Base-by-base conservation (phyloP, 192 early-diverging fungal genomes). In the Helicostylum pulchrum region DNA sequence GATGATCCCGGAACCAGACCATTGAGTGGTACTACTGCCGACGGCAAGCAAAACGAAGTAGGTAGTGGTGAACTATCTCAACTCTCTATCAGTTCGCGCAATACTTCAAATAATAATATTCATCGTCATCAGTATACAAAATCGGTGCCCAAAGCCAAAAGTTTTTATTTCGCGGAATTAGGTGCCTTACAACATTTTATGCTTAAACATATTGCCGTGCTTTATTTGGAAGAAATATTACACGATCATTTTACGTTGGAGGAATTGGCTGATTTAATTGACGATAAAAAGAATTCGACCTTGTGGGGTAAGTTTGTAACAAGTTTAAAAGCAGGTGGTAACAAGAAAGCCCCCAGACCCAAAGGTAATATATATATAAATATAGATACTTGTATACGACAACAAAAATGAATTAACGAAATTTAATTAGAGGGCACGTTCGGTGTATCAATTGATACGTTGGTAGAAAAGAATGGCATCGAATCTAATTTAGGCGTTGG, bases 391-490 rank as follows among this genome's bases (percentile, higher is more conserved):
- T 39, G 31, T 19, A 39, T 31, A 26, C n/a, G n/a, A n/a, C n/a
- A n/a, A n/a, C n/a, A 56, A 0, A 32, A n/a, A 14, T 17, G 12
- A 7, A n/a, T 2, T 31, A 4, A 12, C 44, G 2, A 14, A 5
- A 56, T 17, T 44, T 45, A 31, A 71, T 51, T 64, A 62, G 88
- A 85, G 61, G 93, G 91, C 4, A 97, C 92, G 1, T 99, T 99
- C 83, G 95, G 94, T 46, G 91, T 94, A 5, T 82, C 91, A 0
- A 73, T 99, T 21, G 94, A 97, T 50, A 72, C 80, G 5, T 73
- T 99, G 20, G 83, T 96, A 12, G 90, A 96, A 57, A 79, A 88
- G 48, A 87, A 93, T 71, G 92, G 94, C 10, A 85, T 94, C 6
- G 91, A 94, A 51, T 89, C 92, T 2, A 83, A 85, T 4, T 75